A percentile compares a stretch with the other conserved stretches of the same genome.
Evolutionary conservation across 1,139 yeast species (phyloP).

Genomic region (Geotrichum histeridarum): DNA sequence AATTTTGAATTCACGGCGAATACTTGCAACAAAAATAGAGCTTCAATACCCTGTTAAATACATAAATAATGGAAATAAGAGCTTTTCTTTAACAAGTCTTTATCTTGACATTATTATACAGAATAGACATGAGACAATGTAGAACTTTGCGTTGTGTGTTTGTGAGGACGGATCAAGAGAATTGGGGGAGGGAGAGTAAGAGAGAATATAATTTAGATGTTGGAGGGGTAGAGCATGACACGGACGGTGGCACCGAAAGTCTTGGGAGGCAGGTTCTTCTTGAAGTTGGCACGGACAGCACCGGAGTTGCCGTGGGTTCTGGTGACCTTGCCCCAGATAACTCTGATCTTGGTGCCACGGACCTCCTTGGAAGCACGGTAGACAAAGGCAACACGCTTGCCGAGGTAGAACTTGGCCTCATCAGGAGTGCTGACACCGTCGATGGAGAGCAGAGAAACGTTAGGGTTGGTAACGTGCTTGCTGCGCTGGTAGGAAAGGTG

Average conservation of each 20-base stretch:
- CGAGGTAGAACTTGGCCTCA: constrained; percentile 98
- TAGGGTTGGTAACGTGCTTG: constrained; percentile 97
- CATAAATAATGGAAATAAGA: background rate
- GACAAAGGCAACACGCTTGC: constrained; percentile 98
- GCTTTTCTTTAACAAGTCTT: background rate
- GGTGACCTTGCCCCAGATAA: constrained; percentile 92
- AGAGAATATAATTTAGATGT: constrained; percentile 60
- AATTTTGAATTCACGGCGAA: background rate
- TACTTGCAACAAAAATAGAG: background rate
- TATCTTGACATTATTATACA: constrained; percentile 9
- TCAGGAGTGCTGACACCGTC: constrained; percentile 89
- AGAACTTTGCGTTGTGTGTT: background rate
- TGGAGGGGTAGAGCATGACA: constrained; percentile 99
- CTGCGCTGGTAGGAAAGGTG: constrained; percentile 99
- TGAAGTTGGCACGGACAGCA: constrained; percentile 97
- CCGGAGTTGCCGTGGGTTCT: constrained; percentile 99
- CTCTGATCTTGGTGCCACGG: constrained; percentile 98
- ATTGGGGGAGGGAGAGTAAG: background rate
- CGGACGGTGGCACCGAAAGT: constrained; percentile 99
- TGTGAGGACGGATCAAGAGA: background rate
- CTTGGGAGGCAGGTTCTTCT: constrained; percentile 98
- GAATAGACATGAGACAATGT: constrained; percentile 2
- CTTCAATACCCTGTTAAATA: constrained; percentile 1
- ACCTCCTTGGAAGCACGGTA: constrained; percentile 98
- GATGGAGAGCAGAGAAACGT: constrained; percentile 91